Conservation (phyloP, 306 rosid genomes). For the Sicyos baderoa region DNA sequence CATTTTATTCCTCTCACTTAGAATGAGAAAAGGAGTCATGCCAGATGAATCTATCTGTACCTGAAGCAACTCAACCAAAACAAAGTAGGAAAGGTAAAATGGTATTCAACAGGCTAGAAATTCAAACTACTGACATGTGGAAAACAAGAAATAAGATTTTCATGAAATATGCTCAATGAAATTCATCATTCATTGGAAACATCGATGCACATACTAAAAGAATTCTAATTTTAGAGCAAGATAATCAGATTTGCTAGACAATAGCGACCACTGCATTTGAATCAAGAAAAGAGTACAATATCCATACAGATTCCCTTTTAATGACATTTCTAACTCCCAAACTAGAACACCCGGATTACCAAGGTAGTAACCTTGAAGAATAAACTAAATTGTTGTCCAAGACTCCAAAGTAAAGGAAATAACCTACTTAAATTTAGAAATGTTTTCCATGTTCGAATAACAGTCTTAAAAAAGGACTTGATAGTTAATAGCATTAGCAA, state of each 20-base stretch:
- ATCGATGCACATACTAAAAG: background rate
- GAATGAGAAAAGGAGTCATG: slow-evolving; percentile 55
- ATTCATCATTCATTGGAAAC: background rate
- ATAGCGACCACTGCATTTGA: background rate
- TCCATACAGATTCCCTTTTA: background rate
- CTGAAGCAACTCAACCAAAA: slow-evolving; percentile 32
- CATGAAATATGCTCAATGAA: background rate
- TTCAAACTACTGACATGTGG: background rate
- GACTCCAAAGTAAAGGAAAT: background rate
- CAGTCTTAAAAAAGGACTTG: background rate
- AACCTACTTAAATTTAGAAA: background rate
- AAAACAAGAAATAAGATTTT: background rate
- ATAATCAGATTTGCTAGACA: background rate
- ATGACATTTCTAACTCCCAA: background rate
- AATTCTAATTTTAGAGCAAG: background rate
- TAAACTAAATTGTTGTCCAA: background rate
- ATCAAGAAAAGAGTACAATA: background rate
- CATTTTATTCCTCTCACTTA: slow-evolving; percentile 42
- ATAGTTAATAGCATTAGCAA: background rate
- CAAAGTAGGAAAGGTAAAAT: slow-evolving; percentile 14
- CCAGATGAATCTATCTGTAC: slow-evolving; percentile 31
- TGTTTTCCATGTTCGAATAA: background rate
- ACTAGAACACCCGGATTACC: background rate
- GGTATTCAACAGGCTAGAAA: background rate
- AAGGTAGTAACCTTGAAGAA: background rate